Percentiles rank a stretch among this genome's conserved stretches.
phyloP scores from a whole-genome alignment of 139 green algal genomes.

The Diplosphaera chodatii region DNA sequence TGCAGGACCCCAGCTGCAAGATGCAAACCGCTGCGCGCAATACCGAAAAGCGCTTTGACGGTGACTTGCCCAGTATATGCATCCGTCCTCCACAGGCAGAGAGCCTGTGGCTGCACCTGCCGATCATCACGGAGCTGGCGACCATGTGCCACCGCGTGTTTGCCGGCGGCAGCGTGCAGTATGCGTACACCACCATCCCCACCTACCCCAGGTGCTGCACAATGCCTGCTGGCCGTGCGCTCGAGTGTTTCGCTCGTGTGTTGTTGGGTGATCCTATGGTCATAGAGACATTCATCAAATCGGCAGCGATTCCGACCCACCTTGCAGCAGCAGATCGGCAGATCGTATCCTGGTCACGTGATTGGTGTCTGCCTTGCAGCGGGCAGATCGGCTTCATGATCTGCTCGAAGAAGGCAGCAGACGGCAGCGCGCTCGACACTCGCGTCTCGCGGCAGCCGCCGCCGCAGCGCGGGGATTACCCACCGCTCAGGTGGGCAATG shows the following conservation, averaged over 20 bases:
- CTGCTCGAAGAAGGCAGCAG: constrained; percentile 70
- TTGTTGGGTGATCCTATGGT: too few species aligned
- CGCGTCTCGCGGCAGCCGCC: constrained; percentile 29
- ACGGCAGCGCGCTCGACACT: constrained; percentile 33
- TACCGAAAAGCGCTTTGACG: too few species aligned
- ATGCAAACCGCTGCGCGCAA: too few species aligned
- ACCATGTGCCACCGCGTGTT: constrained; percentile 86
- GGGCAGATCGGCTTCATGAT: constrained; percentile 98
- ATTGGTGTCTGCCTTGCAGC: constrained; percentile 22
- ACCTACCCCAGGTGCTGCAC: constrained; percentile 89
- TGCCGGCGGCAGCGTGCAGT: constrained; percentile 75
- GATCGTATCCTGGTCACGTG: background rate
- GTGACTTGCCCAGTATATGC: too few species aligned
- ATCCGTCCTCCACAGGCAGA: constrained; percentile 53
- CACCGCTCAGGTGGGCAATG: constrained; percentile 26
- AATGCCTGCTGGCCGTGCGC: background rate
- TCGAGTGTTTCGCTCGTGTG: too few species aligned
- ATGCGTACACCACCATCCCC: constrained; percentile 94
- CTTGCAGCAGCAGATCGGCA: too few species aligned
- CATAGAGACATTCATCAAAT: too few species aligned
- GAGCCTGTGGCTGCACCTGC: constrained; percentile 90
- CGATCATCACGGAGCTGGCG: constrained; percentile 89
- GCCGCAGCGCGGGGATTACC: constrained; percentile 13
- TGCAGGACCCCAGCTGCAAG: too few species aligned
- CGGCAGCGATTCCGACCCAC: background rate